Percentiles rank a stretch among this genome's conserved stretches.
Evolutionary conservation across 352 stramenopile species (phyloP).

Genomic region (Phytophthora pini): DNA sequence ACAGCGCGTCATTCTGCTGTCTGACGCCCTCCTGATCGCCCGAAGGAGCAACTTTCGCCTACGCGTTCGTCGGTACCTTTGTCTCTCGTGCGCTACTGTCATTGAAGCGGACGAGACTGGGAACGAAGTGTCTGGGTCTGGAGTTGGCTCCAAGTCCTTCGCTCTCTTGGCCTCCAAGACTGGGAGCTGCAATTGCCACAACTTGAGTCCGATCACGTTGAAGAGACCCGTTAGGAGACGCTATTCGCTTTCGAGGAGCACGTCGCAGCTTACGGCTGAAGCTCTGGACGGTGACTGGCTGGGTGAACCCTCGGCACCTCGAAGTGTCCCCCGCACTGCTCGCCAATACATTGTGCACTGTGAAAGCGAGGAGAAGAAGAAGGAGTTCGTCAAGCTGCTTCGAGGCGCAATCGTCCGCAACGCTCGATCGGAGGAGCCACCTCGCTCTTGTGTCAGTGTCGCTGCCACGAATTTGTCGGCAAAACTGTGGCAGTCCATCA

Average conservation of each 20-base stretch:
- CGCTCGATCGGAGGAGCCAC: conserved; percentile 17
- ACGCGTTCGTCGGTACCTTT: conserved; percentile 66
- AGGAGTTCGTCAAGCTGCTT: conserved; percentile 45
- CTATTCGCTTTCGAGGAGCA: conserved; percentile 34
- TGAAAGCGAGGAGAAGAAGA: conserved; percentile 43
- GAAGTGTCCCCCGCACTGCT: conserved; percentile 35
- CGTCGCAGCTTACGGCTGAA: conserved; percentile 14
- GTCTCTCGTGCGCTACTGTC: conserved; percentile 58
- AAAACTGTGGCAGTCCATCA: conserved; percentile 41
- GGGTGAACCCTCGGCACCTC: conserved; percentile 5
- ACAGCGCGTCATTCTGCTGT: conserved; percentile 64
- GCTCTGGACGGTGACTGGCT: background rate
- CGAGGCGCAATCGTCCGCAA: conserved; percentile 39
- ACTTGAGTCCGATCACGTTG: conserved; percentile 51
- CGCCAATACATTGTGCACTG: conserved; percentile 61
- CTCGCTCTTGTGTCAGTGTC: conserved; percentile 8
- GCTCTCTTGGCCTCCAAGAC: conserved; percentile 56
- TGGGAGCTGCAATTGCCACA: conserved; percentile 64
- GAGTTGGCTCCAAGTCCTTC: conserved; percentile 30
- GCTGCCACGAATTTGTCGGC: conserved; percentile 19
- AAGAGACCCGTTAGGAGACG: conserved; percentile 41
- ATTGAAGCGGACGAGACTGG: conserved; percentile 29
- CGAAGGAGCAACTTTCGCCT: conserved; percentile 56
- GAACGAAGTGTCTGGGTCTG: background rate
- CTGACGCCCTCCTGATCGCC: conserved; percentile 69